These are phyloP conservation scores for Berberis vulgaris DNA, from an alignment of 164 flowering plant genomes.

Conservation along the genomic window DNA sequence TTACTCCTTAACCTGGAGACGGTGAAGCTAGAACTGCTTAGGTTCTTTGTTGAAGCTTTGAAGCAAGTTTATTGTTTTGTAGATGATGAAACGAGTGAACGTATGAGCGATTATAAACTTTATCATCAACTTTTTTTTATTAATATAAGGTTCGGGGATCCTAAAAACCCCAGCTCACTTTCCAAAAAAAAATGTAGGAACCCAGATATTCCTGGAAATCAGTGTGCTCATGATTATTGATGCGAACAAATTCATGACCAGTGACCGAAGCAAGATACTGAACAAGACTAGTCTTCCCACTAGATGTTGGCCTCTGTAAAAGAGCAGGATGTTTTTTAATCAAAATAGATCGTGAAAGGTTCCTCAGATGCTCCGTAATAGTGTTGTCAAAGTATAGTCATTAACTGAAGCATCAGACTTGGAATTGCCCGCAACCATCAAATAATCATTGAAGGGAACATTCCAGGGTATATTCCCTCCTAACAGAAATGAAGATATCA, in stretches of 20 bases:
- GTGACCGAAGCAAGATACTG: conserved; percentile 78
- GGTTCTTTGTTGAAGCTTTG: too few relatives aligned
- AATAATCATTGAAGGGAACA: conserved; percentile 36
- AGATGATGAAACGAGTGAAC: too few relatives aligned
- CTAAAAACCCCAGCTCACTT: too few relatives aligned
- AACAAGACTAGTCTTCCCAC: conserved; percentile 98
- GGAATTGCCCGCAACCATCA: conserved; percentile 8
- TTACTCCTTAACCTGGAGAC: too few relatives aligned
- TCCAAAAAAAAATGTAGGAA: conserved; percentile 11
- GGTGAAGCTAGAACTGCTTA: too few relatives aligned
- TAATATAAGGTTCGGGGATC: too few relatives aligned
- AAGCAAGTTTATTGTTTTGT: too few relatives aligned
- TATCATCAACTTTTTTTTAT: too few relatives aligned
- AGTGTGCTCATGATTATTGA: conserved; percentile 96
- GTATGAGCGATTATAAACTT: too few relatives aligned
- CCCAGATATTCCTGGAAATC: conserved; percentile 96
- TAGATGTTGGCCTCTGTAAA: conserved; percentile 96
- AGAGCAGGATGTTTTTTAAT: conserved; percentile 85
- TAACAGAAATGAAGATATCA: conserved; percentile 36
- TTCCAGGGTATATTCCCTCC: conserved; percentile 32
- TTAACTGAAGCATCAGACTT: conserved; percentile 24
- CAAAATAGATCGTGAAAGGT: conserved; percentile 66
- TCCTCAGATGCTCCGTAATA: conserved; percentile 57
- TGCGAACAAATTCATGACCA: conserved; percentile 82
- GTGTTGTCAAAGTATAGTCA: conserved; percentile 63